phyloP scores from a whole-genome alignment of 768 basidiomycete genomes.

The Boletales sp. region DNA sequence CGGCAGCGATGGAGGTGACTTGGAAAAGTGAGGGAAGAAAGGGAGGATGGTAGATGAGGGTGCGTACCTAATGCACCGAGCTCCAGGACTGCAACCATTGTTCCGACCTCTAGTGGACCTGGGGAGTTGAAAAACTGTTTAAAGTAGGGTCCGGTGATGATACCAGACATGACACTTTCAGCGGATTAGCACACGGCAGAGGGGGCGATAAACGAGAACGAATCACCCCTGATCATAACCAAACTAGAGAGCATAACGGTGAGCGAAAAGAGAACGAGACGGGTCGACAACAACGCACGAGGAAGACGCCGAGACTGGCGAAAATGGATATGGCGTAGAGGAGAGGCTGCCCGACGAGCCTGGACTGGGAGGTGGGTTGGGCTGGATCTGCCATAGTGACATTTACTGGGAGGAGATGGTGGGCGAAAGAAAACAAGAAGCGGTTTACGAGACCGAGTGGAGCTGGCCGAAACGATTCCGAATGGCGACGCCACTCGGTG shows the following conservation, averaged over 20 bases:
- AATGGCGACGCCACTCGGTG: conserved; percentile 16
- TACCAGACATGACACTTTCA: conserved; percentile 80
- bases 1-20: conserved; percentile 90
- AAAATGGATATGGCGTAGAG: conserved; percentile 80
- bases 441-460: conserved; percentile 9
- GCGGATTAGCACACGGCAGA: conserved; percentile 2
- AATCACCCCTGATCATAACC: conserved; percentile 83
- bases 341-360: conserved; percentile 73
- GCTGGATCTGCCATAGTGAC: conserved; percentile 49
- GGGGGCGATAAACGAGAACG: conserved; percentile 3
- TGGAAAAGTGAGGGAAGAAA: background rate
- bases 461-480: conserved; percentile 11
- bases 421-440: conserved; percentile 13
- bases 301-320: conserved; percentile 80
- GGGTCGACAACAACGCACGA: conserved; percentile 47
- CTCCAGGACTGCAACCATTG: conserved; percentile 94
- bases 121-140: conserved; percentile 80
- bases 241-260: conserved; percentile 43
- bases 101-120: conserved; percentile 71
- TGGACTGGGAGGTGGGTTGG: conserved; percentile 33
- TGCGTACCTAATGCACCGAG: conserved; percentile 83
- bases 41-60: background rate
- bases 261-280: background rate
- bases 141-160: conserved; percentile 87
- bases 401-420: conserved; percentile 33